A percentile compares a stretch with the other conserved stretches of the same genome.
These are phyloP conservation scores for Pseudotsuga menziesii DNA, from an alignment of 75 land plant species.

Conservation along the genomic window DNA sequence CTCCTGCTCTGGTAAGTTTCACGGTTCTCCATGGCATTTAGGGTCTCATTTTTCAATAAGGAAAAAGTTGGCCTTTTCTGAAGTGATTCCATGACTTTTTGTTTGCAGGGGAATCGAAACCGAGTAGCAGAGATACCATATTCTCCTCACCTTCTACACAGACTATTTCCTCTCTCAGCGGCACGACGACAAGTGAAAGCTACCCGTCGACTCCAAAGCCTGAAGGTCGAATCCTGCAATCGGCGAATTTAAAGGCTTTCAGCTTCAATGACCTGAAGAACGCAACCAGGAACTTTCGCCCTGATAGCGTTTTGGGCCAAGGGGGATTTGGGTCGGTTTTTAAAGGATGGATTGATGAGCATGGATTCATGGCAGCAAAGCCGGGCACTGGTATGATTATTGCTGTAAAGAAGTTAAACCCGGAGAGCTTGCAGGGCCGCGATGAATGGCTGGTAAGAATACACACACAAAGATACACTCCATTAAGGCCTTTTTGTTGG, in stretches of 20 bases:
- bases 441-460: constrained; percentile 57
- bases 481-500: background rate
- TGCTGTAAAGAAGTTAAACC: constrained; percentile 60
- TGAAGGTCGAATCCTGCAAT: constrained; percentile 49
- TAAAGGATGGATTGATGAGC: constrained; percentile 77
- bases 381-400: constrained; percentile 69
- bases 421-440: constrained; percentile 63
- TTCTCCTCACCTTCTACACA: background rate
- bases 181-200: background rate
- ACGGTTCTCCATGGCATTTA: background rate
- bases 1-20: background rate
- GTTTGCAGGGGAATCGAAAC: background rate
- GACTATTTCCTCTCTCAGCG: constrained; percentile 12
- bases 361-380: constrained; percentile 35
- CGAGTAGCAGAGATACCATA: background rate
- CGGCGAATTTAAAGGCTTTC: constrained; percentile 52
- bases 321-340: constrained; percentile 77
- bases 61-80: background rate
- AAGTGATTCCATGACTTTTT: background rate
- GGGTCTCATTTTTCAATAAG: background rate
- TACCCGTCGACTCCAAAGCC: constrained; percentile 38
- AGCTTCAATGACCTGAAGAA: constrained; percentile 44
- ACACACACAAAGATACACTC: background rate
- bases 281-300: constrained; percentile 64
- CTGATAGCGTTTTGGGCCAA: constrained; percentile 58